Evolutionary conservation across 2,329 filamentous ascomycete species (phyloP).

Genomic region (Tolypocladium ovalisporum): DNA sequence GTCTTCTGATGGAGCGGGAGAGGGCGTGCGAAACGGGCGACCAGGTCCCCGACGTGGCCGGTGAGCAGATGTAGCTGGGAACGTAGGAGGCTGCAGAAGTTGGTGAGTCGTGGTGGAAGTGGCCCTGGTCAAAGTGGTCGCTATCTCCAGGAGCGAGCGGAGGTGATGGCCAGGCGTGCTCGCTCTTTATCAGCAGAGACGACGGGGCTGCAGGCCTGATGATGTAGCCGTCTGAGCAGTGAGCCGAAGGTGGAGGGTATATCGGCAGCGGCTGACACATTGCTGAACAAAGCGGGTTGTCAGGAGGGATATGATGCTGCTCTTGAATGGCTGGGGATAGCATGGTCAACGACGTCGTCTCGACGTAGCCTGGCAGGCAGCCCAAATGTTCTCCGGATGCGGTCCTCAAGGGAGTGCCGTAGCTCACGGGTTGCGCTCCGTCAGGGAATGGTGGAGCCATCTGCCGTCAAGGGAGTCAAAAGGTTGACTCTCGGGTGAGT

Average conservation of each 20-base stretch:
- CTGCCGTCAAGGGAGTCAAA: constrained; percentile 7
- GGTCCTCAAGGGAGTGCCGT: constrained; percentile 16
- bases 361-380: constrained; percentile 14
- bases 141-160: constrained; percentile 24
- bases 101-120: constrained; percentile 22
- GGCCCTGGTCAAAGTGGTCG: constrained; percentile 24
- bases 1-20: background rate
- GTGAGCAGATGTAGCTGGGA: constrained; percentile 15
- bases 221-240: constrained; percentile 4
- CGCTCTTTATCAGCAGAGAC: constrained; percentile 5
- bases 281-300: constrained; percentile 9
- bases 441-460: constrained; percentile 18
- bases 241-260: constrained; percentile 6
- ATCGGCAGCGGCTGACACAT: constrained; percentile 2
- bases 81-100: constrained; percentile 11
- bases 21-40: background rate
- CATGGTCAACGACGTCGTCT: constrained; percentile 13
- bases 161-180: constrained; percentile 23
- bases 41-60: constrained; percentile 24
- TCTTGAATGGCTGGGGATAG: constrained; percentile 11
- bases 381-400: constrained; percentile 16
- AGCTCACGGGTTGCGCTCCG: constrained; percentile 17
- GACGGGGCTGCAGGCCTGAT: constrained; percentile 1
- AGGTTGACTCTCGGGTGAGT: background rate
- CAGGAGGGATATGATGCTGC: constrained; percentile 11